Conservation (phyloP, 2,329 filamentous ascomycete genomes). For the Zalaria obscura region DNA sequence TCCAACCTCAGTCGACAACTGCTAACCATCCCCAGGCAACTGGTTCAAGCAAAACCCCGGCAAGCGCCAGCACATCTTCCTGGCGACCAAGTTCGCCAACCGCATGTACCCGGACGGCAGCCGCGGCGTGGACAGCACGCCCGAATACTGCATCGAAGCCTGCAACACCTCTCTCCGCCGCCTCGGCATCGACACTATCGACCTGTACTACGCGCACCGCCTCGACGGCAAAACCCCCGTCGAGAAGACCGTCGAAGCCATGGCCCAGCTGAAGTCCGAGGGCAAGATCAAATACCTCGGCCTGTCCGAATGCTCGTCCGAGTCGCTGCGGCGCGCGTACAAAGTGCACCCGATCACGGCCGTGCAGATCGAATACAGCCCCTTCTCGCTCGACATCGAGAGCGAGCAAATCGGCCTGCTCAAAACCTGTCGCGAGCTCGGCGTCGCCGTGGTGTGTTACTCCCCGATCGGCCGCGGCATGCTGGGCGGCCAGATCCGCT, state of each 20-base stretch:
- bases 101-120: slow-evolving; percentile 23
- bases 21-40: slow-evolving; percentile 9
- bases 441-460: slow-evolving; percentile 42
- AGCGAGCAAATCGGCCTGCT: slow-evolving; percentile 33
- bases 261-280: slow-evolving; percentile 31
- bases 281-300: slow-evolving; percentile 42
- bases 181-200: slow-evolving; percentile 23
- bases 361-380: slow-evolving; percentile 42
- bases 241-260: slow-evolving; percentile 28
- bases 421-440: slow-evolving; percentile 43
- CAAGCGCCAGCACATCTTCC: slow-evolving; percentile 33
- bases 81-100: slow-evolving; percentile 40
- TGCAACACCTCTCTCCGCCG: slow-evolving; percentile 24
- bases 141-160: slow-evolving; percentile 26
- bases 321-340: slow-evolving; percentile 35
- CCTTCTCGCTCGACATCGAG: slow-evolving; percentile 46
- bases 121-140: slow-evolving; percentile 21
- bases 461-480: slow-evolving; percentile 46
- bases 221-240: slow-evolving; percentile 28
- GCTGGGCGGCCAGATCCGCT: slow-evolving; percentile 36
- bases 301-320: slow-evolving; percentile 33
- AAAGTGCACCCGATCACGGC: slow-evolving; percentile 35
- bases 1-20: too few species aligned
- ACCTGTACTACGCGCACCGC: slow-evolving; percentile 31
- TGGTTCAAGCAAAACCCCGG: slow-evolving; percentile 29